These are phyloP conservation scores for Dichomitus squalens DNA, from an alignment of 1,284 basidiomycete genomes.

Conservation along the genomic window DNA sequence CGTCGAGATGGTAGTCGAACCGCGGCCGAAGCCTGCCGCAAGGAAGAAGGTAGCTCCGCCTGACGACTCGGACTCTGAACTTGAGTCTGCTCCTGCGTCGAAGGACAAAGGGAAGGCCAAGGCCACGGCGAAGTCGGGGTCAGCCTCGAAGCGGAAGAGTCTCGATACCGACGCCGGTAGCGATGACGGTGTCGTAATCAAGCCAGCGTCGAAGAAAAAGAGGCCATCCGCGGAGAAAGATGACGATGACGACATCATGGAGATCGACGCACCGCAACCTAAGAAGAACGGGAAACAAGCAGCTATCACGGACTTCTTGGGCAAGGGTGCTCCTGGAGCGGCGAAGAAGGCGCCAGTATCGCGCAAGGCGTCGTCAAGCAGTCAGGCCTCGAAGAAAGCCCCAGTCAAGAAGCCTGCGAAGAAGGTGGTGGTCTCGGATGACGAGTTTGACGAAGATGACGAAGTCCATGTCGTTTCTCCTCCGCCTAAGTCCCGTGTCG, in stretches of 20 bases:
- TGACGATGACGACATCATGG: conserved; percentile 43
- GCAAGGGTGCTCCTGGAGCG: conserved; percentile 44
- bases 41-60: conserved; percentile 28
- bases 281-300: conserved; percentile 42
- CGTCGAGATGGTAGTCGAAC: conserved; percentile 34
- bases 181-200: conserved; percentile 43
- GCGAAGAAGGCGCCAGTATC: conserved; percentile 28
- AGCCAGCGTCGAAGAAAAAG: conserved; percentile 42
- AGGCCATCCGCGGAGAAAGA: conserved; percentile 20
- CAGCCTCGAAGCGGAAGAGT: conserved; percentile 54
- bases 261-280: conserved; percentile 43
- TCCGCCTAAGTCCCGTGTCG: conserved; percentile 29
- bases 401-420: conserved; percentile 39
- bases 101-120: conserved; percentile 43
- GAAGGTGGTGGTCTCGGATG: conserved; percentile 38
- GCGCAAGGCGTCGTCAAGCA: conserved; percentile 29
- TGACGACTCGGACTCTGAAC: conserved; percentile 30
- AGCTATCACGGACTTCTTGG: conserved; percentile 61
- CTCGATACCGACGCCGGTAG: conserved; percentile 38
- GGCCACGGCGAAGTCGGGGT: conserved; percentile 28
- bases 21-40: conserved; percentile 18
- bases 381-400: conserved; percentile 38
- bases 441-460: conserved; percentile 31
- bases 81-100: conserved; percentile 29
- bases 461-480: conserved; percentile 38